Evolutionary conservation across 768 basidiomycete species (phyloP), one percentile per base, ranked within the genome.

Genomic region (Ephemerocybe angulata): DNA sequence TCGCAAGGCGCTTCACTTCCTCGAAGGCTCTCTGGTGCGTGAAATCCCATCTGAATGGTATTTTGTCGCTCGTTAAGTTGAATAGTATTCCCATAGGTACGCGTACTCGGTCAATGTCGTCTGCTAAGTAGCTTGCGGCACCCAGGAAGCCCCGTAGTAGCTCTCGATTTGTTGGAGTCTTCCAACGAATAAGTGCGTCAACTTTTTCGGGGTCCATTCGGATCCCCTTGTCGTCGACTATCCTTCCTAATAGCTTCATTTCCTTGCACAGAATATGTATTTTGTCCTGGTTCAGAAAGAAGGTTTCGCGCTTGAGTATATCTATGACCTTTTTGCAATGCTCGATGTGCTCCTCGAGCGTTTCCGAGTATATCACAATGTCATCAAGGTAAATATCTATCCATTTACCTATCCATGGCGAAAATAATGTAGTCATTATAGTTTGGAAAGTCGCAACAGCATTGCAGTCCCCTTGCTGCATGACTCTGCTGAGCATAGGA

Each of bases 371-470:
- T 15, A 77, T 68, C 4, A 54, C 31, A 3, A 58, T 46, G 33
- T 58, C 57, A 48, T 58, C 57, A 13, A 58, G 53, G 33, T 24
- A 77, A 50, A 31, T 62, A 48, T 76, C 67, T 50, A 73, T 66
- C 48, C 72, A 69, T 0, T 55, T 50, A 0, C 74, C 76, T 38
- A 79, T 67, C 28, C 64, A 65, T 1, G 55, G 44, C 0, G 58
- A 30, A 35, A 70, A 70, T 0, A 78, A 62, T 31, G 76, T 67
- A 27, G 75, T 75, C 72, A 77, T 77, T 1, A 79, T 47, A 0
- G 67, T 57, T 54, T 78, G 76, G 63, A 70, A 78, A 0, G 76
- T 79, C 0, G 75, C 75, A 0, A 60, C 58, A 25, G 62, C 63
- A 44, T 70, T 72, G 27, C 65, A 70, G 50, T 70, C 65, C 0